A percentile compares a stretch with the other conserved stretches of the same genome.
phyloP scores from a whole-genome alignment of 768 basidiomycete genomes.

The Russula lepida region DNA sequence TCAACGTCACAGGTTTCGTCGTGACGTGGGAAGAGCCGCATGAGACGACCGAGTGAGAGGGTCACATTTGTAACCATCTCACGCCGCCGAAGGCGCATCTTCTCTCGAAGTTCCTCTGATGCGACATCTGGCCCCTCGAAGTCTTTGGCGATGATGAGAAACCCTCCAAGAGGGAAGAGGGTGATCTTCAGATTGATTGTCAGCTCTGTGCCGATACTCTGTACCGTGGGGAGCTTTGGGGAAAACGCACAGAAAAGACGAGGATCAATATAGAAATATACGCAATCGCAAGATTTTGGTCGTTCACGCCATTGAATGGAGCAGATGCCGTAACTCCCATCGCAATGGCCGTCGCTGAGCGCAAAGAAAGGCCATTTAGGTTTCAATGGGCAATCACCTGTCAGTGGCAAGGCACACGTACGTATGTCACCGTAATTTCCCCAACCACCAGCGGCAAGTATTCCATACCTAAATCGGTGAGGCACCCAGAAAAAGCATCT shows the following conservation, averaged over 20 bases:
- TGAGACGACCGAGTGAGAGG: neutral
- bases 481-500: constrained; percentile 69
- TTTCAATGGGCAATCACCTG: too few relatives aligned
- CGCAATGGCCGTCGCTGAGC: constrained; percentile 53
- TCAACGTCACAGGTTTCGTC: neutral
- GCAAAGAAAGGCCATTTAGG: neutral
- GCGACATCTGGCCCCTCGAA: constrained; percentile 57
- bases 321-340: constrained; percentile 51
- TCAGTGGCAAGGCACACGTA: constrained; percentile 28
- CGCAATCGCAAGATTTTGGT: constrained; percentile 55
- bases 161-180: constrained; percentile 56
- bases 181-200: constrained; percentile 36
- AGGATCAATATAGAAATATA: constrained; percentile 58
- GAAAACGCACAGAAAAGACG: constrained; percentile 43
- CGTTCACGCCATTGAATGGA: constrained; percentile 50
- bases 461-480: constrained; percentile 63
- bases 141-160: constrained; percentile 49
- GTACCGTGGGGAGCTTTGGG: neutral
- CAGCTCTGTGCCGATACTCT: neutral
- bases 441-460: constrained; percentile 62
- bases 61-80: constrained; percentile 11
- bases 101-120: constrained; percentile 44
- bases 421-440: constrained; percentile 65
- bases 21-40: neutral
- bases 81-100: constrained; percentile 33